Conservation (phyloP, 257 asterid genomes). For the Lycium barbarum region DNA sequence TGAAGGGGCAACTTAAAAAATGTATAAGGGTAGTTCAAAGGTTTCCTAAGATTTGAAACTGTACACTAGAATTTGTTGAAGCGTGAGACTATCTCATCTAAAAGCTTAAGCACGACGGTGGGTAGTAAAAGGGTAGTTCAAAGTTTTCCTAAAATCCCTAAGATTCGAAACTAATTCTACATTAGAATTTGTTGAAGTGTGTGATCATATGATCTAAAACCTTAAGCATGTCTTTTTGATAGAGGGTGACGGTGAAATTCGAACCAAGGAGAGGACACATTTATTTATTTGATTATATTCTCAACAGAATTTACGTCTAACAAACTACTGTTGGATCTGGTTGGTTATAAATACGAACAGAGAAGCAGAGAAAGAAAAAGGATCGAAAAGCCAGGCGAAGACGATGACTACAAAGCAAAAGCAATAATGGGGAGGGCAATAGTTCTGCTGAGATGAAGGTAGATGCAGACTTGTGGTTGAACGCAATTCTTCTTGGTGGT, state of each 20-base stretch:
- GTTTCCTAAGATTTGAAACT: neutral
- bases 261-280: neutral
- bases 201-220: neutral
- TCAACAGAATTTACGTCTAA: neutral
- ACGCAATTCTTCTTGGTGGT: slow-evolving; percentile 8
- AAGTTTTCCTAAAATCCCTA: neutral
- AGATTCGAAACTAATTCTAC: neutral
- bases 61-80: neutral
- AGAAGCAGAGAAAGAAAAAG: neutral
- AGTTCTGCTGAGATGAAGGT: neutral
- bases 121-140: neutral
- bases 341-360: neutral
- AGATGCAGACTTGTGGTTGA: slow-evolving; percentile 16
- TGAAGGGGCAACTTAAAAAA: neutral
- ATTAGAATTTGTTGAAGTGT: neutral
- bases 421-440: neutral
- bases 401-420: neutral
- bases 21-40: neutral
- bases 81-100: neutral
- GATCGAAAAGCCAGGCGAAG: neutral
- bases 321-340: neutral
- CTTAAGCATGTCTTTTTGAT: neutral
- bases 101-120: neutral
- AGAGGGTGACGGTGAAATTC: neutral
- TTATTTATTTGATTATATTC: neutral